Evolutionary conservation across 306 rosid genomes (phyloP), one percentile per base, ranked within the genome.

Genomic region (Rosa rugosa): DNA sequence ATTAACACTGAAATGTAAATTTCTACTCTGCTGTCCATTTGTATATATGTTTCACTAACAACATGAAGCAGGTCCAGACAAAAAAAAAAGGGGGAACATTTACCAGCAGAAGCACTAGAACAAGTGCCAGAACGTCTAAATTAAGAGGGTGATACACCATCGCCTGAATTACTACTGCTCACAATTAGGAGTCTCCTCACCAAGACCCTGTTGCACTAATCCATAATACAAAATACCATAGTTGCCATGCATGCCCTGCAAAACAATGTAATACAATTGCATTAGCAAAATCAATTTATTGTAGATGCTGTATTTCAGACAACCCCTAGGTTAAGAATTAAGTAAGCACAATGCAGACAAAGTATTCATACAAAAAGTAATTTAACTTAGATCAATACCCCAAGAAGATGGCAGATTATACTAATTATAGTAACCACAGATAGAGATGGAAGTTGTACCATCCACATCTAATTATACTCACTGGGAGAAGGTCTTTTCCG

Each of bases 181-280:
- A 0, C 81, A 90, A 10, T 82, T 91, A 18, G 81, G 80, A 75
- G 77, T 72, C 66, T 93, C 96, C 31, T 89, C 92, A 69, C 86
- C 94, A 5, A 90, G 80, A 77, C 90, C 97, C 67, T 89, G 76
- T 83, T 93, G 98, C 70, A 78, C 96, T 69, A 96, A 91, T 88
- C 99, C 91, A 94, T 96, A 96, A 87, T 96, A 93, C 90, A 96
- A 86, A 83, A 96, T 93, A 65, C 97, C 99, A 96, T 93, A 13
- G 99, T 96, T 71, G 99, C 98, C 97, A 96, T 83, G 79, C 98
- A 96, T 34, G 99, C 99, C 99, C 99, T 96, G 92, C 90, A 87
- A 27, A 27, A 27, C 1, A 27, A 27, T 27, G 31, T 27, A 27
- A 27, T 27, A 27, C 31, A 27, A 27, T 46, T 75, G 68, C 76